A percentile compares a stretch with the other conserved stretches of the same genome.
Evolutionary conservation across 176 grass and related monocot species (phyloP).

Genomic region (Elymus sibiricus): DNA sequence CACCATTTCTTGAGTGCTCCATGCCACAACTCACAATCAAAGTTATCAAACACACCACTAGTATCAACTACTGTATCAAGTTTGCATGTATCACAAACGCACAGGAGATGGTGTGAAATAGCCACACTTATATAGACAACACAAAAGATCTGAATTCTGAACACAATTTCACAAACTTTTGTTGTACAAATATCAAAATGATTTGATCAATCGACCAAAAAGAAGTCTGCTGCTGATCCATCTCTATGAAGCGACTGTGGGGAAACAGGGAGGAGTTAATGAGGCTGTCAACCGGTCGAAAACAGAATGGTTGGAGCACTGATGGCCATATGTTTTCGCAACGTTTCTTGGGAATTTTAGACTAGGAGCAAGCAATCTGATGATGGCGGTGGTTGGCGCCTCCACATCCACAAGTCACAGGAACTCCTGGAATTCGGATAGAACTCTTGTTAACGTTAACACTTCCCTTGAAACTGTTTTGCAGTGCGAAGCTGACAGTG

Average conservation of each 20-base stretch:
- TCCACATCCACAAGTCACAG: conserved; percentile 14
- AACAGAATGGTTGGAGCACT: conserved; percentile 2
- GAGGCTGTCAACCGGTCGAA: not conserved
- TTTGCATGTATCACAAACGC: not conserved
- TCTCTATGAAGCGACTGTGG: conserved; percentile 16
- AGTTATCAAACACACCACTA: too few species aligned
- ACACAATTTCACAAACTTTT: not conserved
- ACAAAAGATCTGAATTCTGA: not conserved
- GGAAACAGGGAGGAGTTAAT: conserved; percentile 21
- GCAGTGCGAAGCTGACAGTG: not conserved
- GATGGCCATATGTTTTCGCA: not conserved
- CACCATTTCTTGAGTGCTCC: conserved; percentile 24
- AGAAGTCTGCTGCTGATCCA: not conserved
- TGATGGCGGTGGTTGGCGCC: conserved; percentile 11
- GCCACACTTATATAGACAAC: conserved; percentile 27
- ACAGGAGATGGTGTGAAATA: not conserved
- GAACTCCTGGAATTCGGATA: not conserved
- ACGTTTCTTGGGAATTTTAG: not conserved
- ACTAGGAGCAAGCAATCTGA: not conserved
- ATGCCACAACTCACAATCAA: conserved; percentile 7
- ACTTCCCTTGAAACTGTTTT: conserved; percentile 13
- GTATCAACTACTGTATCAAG: too few species aligned
- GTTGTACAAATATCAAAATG: not conserved
- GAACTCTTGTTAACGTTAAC: not conserved
- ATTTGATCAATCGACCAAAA: not conserved